Base-by-base conservation (phyloP, 2,329 filamentous ascomycete species). In the Septoria petroselini region DNA sequence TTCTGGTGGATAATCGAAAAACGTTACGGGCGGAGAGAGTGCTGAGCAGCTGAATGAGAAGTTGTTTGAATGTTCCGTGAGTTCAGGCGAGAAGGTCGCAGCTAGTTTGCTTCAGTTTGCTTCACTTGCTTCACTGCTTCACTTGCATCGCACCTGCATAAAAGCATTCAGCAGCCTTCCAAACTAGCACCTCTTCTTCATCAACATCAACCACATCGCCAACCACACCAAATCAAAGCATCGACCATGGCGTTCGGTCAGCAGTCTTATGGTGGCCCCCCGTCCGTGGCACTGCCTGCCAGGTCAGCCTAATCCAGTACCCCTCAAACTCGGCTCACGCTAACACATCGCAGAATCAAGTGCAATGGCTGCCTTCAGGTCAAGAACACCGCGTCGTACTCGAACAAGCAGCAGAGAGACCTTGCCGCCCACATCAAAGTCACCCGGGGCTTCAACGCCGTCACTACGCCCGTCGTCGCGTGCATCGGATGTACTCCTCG, bases 401-500 rank as follows among this genome's bases (percentile, higher is more conserved):
- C 51, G n/a, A 54, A 44, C 17, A 54, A 47, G 31, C 46, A 45
- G 37, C 27, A 40, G 4, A 19, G 15, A 1, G 41, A 54, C 3
- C 46, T 54, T 5, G 37, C 44, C 11, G 42, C 31, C 8, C 30
- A 48, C 23, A 41, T 46, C 21, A 23, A 15, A 9, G 12, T 14
- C n/a, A 50, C 21, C 7, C 11, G 25, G 7, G 18, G 2, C n/a
- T 55, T 55, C 49, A 46, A 55, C 30, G 30, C 53, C 9, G 39
- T 56, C 4, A 43, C 19, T 6, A 41, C n/a, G 17, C 40, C 6
- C 14, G 38, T 46, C 33, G 53, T 62, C 33, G 27, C 49, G 8
- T 65, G 63, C 52, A 55, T 53, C 7, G 15, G 17, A 3, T 65
- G 62, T 53, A 54, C 50, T 11, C 50, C 48, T 1, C 39, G 39